These are phyloP conservation scores for Lentinula sp. DNA, from an alignment of 768 basidiomycete genomes.

Conservation along the genomic window DNA sequence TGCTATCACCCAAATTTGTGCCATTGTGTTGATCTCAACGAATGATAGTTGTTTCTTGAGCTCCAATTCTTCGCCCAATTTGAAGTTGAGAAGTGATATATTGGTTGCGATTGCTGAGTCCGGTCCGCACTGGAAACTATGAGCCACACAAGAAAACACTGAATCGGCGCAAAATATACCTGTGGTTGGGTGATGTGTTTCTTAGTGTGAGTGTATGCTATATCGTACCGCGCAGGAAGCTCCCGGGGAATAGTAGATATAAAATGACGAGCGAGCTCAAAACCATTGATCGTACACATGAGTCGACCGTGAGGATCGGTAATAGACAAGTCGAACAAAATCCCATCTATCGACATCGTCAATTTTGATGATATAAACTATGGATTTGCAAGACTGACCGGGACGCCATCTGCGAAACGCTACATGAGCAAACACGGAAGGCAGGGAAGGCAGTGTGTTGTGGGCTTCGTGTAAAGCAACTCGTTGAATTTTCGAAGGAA, in stretches of 20 bases:
- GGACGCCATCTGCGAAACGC: not conserved
- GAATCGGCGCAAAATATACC: not conserved
- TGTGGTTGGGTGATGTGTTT: not conserved
- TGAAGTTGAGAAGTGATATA: too few species aligned
- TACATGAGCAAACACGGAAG: not conserved
- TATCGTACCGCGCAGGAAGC: constrained; percentile 10
- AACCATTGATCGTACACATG: constrained; percentile 24
- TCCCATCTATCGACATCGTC: constrained; percentile 27
- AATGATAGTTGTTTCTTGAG: too few species aligned
- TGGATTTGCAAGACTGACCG: constrained; percentile 21
- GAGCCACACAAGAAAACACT: not conserved
- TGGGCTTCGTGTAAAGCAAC: not conserved
- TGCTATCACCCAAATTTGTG: not conserved
- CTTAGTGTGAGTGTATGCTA: constrained; percentile 13
- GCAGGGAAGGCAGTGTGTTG: not conserved
- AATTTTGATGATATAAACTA: constrained; percentile 25
- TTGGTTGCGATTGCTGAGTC: too few species aligned
- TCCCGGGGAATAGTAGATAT: constrained; percentile 6
- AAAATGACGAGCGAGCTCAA: constrained; percentile 14
- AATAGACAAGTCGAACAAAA: constrained; percentile 23
- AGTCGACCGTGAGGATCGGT: constrained; percentile 13
- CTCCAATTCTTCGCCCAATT: too few species aligned
- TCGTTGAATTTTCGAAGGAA: constrained; percentile 14
- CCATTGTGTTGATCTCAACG: not conserved
- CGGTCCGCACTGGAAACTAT: too few species aligned